Evolutionary conservation across 2,329 filamentous ascomycete genomes (phyloP).

Genomic region (Alternaria incomplexa): DNA sequence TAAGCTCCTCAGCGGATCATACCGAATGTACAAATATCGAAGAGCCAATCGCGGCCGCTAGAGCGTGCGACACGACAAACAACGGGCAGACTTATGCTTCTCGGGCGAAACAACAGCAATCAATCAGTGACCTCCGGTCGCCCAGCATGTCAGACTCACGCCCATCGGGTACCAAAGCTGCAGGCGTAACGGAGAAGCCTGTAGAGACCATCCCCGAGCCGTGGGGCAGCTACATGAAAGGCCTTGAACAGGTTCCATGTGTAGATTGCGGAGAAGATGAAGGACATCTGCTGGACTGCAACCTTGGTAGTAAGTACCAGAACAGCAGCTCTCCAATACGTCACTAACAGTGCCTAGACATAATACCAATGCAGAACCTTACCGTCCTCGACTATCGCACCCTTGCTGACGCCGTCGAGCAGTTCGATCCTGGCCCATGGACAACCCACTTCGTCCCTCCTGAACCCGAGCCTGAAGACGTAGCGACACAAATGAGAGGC

Average conservation of each 20-base stretch:
- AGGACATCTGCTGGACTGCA: conserved; percentile 20
- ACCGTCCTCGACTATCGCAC: conserved; percentile 15
- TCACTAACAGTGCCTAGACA: conserved; percentile 5
- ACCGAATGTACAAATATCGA: neutral
- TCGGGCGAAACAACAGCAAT: neutral
- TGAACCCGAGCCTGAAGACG: conserved; percentile 10
- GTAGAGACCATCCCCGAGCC: neutral
- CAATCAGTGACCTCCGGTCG: neutral
- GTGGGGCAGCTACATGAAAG: neutral
- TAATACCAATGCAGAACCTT: conserved; percentile 14
- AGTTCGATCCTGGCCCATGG: conserved; percentile 36
- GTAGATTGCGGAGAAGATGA: conserved; percentile 31
- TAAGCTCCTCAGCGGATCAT: neutral
- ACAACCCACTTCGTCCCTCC: conserved; percentile 21
- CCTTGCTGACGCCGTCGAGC: conserved; percentile 18
- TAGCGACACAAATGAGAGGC: neutral
- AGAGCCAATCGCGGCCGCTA: neutral
- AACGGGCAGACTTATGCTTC: neutral
- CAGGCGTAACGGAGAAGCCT: neutral
- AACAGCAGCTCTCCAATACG: neutral
- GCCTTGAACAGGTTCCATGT: conserved; percentile 19
- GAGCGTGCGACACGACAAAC: neutral
- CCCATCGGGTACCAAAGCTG: no score
- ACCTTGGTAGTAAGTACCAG: conserved; percentile 28
- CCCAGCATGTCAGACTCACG: fast-evolving